Conservation (phyloP, 352 stramenopile species). For the Pythium myriotylum region DNA sequence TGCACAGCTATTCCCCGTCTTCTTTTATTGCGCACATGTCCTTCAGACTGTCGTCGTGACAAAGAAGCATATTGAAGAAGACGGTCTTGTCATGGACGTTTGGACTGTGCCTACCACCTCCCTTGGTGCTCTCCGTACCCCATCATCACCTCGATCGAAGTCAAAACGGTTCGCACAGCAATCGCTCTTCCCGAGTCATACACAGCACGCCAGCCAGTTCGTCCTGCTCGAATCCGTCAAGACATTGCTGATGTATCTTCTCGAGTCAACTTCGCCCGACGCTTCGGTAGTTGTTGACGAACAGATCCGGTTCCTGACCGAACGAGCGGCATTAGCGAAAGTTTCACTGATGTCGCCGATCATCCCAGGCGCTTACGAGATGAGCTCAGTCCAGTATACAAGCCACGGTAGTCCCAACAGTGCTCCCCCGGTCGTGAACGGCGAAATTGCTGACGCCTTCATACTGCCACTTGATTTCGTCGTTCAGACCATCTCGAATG, state of each 20-base stretch:
- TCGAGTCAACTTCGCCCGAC: constrained; percentile 22
- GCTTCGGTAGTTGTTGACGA: constrained; percentile 23
- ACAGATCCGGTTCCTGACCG: constrained; percentile 24
- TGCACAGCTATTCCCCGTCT: constrained; percentile 30
- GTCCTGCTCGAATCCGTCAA: constrained; percentile 51
- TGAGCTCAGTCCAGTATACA: not conserved
- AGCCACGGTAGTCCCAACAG: not conserved
- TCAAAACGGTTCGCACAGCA: not conserved
- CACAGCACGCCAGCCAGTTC: constrained; percentile 15
- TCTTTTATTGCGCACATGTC: constrained; percentile 42
- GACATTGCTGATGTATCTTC: constrained; percentile 36
- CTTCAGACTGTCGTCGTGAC: constrained; percentile 37
- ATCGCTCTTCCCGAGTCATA: not conserved
- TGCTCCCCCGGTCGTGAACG: constrained; percentile 22
- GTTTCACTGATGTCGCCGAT: constrained; percentile 36
- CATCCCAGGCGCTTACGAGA: constrained; percentile 33
- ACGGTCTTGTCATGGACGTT: constrained; percentile 29
- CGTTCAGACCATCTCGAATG: constrained; percentile 30
- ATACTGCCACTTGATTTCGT: constrained; percentile 43
- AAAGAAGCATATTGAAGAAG: constrained; percentile 39
- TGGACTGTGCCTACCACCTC: constrained; percentile 12
- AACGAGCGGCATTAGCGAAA: constrained; percentile 21
- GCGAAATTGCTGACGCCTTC: constrained; percentile 32
- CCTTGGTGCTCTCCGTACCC: not conserved
- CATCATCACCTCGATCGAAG: constrained; percentile 4